Conservation (phyloP, 129 eudicot genomes). For the Rutidosis leptorrhynchoides region DNA sequence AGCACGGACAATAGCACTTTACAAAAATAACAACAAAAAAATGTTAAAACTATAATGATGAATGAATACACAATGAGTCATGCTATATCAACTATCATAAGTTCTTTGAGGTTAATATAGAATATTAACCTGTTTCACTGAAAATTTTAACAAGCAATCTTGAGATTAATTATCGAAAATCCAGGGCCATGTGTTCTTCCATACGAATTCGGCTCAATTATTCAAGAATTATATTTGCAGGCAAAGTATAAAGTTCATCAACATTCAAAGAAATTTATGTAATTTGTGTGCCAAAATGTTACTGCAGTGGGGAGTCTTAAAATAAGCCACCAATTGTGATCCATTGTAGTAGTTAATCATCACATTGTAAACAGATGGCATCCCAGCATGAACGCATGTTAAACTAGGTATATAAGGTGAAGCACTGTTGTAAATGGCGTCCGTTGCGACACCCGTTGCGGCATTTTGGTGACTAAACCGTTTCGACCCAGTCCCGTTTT, state of each 20-base stretch:
- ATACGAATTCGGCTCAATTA: slow-evolving; percentile 5
- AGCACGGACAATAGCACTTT: slow-evolving; percentile 77
- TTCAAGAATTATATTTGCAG: slow-evolving; percentile 5
- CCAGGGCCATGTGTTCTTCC: background rate
- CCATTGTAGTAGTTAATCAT: slow-evolving; percentile 2
- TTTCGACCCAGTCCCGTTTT: too few relatives aligned
- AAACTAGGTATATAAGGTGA: slow-evolving; percentile 7
- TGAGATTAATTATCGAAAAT: background rate
- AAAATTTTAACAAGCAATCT: slow-evolving; percentile 7
- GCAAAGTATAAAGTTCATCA: slow-evolving; percentile 10
- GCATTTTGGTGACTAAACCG: too few relatives aligned
- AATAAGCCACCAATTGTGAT: background rate
- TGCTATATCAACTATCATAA: background rate
- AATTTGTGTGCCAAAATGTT: background rate
- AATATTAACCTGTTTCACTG: slow-evolving; percentile 1
- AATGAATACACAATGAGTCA: background rate
- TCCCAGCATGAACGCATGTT: slow-evolving; percentile 11
- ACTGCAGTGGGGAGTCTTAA: slow-evolving; percentile 9
- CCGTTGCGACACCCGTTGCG: too few relatives aligned
- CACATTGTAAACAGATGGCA: slow-evolving; percentile 12
- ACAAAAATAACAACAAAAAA: slow-evolving; percentile 15
- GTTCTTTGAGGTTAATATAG: background rate
- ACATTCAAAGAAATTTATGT: slow-evolving; percentile 1
- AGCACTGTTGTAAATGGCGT: too few relatives aligned
- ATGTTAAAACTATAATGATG: slow-evolving; percentile 13